Evolutionary conservation across 495 filamentous ascomycete species (phyloP).

Genomic region (Hyaloscypha finlandica): DNA sequence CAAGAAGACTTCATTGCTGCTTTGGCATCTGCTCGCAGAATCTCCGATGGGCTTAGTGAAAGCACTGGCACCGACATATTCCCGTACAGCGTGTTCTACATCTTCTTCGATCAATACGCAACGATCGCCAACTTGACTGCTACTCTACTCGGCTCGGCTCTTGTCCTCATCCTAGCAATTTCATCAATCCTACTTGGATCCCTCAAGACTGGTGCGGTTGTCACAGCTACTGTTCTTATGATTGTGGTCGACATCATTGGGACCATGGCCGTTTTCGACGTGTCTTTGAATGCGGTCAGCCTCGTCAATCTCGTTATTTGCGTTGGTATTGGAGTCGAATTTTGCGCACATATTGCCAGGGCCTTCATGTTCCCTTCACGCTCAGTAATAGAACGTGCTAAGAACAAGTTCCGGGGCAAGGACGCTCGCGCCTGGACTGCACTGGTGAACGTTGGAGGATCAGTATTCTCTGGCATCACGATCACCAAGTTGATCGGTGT

Average conservation of each 20-base stretch:
- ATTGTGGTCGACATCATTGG: constrained; percentile 93
- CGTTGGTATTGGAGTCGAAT: constrained; percentile 93
- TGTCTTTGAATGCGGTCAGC: constrained; percentile 93
- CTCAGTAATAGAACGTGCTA: constrained; percentile 73
- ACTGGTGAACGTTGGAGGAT: constrained; percentile 88
- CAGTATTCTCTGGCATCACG: constrained; percentile 94
- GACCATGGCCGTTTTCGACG: constrained; percentile 83
- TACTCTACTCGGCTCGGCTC: constrained; percentile 76
- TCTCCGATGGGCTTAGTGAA: constrained; percentile 69
- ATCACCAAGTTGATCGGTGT: constrained; percentile 94
- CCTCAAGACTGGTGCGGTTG: constrained; percentile 73
- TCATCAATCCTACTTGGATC: constrained; percentile 82
- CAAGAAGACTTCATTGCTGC: constrained; percentile 94
- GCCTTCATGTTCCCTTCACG: constrained; percentile 92
- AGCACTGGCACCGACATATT: constrained; percentile 77
- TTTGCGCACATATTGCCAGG: constrained; percentile 94
- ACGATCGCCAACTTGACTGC: constrained; percentile 78
- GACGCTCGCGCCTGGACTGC: constrained; percentile 90
- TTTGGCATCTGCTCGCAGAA: constrained; percentile 87
- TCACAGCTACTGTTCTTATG: constrained; percentile 87
- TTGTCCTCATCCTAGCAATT: constrained; percentile 80
- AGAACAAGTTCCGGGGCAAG: constrained; percentile 66
- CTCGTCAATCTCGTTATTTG: constrained; percentile 98
- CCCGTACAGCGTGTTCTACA: constrained; percentile 95
- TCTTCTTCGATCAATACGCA: constrained; percentile 98